These are phyloP conservation scores for Quercus lobata DNA, from an alignment of 331 rosid genomes.

Conservation along the genomic window DNA sequence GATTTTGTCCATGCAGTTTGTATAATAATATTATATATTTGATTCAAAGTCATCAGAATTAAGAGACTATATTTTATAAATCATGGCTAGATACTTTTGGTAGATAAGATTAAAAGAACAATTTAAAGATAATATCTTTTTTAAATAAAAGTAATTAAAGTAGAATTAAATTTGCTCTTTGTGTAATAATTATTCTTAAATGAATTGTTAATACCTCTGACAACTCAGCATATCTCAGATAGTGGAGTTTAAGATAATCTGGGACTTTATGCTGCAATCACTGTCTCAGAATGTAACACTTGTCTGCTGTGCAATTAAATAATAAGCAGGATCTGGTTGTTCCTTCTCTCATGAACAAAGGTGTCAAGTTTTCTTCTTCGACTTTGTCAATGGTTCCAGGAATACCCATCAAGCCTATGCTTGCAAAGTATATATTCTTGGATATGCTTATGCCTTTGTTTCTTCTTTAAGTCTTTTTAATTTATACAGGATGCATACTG, in stretches of 20 bases:
- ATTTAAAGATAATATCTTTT: too few relatives aligned
- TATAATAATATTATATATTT: too few relatives aligned
- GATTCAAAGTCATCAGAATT: too few relatives aligned
- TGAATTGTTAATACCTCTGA: too few relatives aligned
- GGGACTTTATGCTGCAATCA: not conserved
- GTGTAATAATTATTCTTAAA: too few relatives aligned
- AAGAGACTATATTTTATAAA: too few relatives aligned
- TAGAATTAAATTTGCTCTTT: too few relatives aligned
- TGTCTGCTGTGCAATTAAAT: slow-evolving; percentile 17
- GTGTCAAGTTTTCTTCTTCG: slow-evolving; percentile 70
- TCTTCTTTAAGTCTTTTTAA: slow-evolving; percentile 1
- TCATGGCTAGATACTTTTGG: too few relatives aligned
- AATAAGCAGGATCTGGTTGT: slow-evolving; percentile 71
- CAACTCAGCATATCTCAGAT: too few relatives aligned
- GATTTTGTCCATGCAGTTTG: too few relatives aligned
- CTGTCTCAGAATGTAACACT: slow-evolving; percentile 5
- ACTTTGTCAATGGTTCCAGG: slow-evolving; percentile 90
- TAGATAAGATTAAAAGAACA: too few relatives aligned
- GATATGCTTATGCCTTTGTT: slow-evolving; percentile 1
- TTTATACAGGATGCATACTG: slow-evolving; percentile 8
- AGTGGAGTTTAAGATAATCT: not conserved
- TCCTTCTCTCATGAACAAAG: slow-evolving; percentile 75
- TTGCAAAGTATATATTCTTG: slow-evolving; percentile 65
- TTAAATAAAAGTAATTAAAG: too few relatives aligned
- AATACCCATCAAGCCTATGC: slow-evolving; percentile 96